phyloP scores from a whole-genome alignment of 306 rosid genomes.

The Prunus mira region DNA sequence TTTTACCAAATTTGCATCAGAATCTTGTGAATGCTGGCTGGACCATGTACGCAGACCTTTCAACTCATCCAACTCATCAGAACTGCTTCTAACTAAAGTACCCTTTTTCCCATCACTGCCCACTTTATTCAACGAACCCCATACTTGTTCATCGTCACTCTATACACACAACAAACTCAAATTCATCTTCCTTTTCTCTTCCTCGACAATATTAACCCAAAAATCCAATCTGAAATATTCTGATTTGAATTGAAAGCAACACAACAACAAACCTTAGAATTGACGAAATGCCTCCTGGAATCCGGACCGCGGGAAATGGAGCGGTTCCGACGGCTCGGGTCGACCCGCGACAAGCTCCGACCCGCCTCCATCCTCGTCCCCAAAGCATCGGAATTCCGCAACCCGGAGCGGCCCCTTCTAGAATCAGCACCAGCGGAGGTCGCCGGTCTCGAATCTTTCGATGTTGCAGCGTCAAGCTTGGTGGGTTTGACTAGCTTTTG shows the following conservation, averaged over 20 bases:
- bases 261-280: constrained; percentile 56
- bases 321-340: constrained; percentile 46
- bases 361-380: constrained; percentile 23
- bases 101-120: constrained; percentile 35
- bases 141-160: constrained; percentile 76
- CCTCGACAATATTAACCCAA: background rate
- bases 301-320: constrained; percentile 60
- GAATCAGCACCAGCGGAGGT: constrained; percentile 11
- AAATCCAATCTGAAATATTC: background rate
- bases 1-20: constrained; percentile 43
- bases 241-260: background rate
- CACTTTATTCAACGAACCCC: constrained; percentile 6
- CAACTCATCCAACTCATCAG: constrained; percentile 30
- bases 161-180: constrained; percentile 35
- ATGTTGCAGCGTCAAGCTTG: background rate
- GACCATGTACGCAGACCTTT: constrained; percentile 51
- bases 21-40: constrained; percentile 50
- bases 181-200: background rate
- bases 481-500: constrained; percentile 12
- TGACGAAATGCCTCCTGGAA: constrained; percentile 38
- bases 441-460: constrained; percentile 9
- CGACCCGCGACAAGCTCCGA: constrained; percentile 50
- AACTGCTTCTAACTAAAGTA: constrained; percentile 35
- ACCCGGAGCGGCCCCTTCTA: constrained; percentile 47
- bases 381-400: constrained; percentile 29